Evolutionary conservation across 1,139 yeast genomes (phyloP), one percentile per base, ranked within the genome.

Genomic region (Geotrichum klebahnii): DNA sequence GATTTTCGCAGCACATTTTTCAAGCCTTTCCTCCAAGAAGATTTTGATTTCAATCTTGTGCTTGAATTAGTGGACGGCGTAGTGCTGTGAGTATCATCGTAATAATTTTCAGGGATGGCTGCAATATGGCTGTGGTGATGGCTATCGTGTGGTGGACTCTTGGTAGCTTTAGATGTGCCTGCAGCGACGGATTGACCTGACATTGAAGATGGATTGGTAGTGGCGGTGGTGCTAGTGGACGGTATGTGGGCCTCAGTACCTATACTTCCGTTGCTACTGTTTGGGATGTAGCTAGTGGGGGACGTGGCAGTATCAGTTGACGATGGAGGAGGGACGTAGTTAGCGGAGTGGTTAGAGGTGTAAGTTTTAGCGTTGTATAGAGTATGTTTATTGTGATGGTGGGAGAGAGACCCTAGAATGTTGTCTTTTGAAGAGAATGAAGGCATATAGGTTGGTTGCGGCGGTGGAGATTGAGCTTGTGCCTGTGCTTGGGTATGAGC

Each of bases 391-490:
- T 46, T 46, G 41, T 46, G 35, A 14, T 39, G 29, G 37, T 46
- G 50, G 23, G 50, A 46, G 10, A 46, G 46, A 2, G 42, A 38
- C 2, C 49, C 49, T 12, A 46, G 43, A 12, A 46, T 39, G 33
- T 39, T 46, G 16, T 31, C 29, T 24, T 17, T 43, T n/a, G 28
- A 35, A 10, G 43, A 34, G 22, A 28, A 28, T 20, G 51, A 26
- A 19, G 52, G 37, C 3, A 24, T 17, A 19, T 32, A 28, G 33
- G 9, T 28, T 29, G 31, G 32, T 26, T 33, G 41, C 16, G 29
- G 23, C 12, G 34, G 16, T 6, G 19, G 35, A 20, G 23, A 3
- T 14, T 32, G 22, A 14, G 37, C 26, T 19, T 40, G 17, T 12
- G 51, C 16, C 5, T 42, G 31, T 12, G 42, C 29, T 5, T 33